A percentile compares a stretch with the other conserved stretches of the same genome.
Evolutionary conservation across 106 monocot genomes (phyloP).

Genomic region (Posidonia australis): DNA sequence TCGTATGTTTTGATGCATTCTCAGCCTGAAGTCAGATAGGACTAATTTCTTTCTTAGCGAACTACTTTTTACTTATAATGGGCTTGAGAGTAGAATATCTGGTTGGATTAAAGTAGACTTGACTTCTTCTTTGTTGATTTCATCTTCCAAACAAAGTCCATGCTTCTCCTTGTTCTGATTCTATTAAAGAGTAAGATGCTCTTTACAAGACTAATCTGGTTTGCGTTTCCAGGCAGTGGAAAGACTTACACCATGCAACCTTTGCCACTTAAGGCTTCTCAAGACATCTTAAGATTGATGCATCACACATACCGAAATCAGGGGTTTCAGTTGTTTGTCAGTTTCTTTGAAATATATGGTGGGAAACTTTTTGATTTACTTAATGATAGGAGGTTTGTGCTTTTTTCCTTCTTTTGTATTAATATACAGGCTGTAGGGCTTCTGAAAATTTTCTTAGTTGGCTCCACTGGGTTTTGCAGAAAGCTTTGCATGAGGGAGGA

Average conservation of each 20-base stretch:
- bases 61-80: no score
- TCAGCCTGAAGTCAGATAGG: no score
- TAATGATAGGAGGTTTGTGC: conserved; percentile 72
- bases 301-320: conserved; percentile 69
- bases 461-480: conserved; percentile 28
- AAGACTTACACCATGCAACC: conserved; percentile 99
- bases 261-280: conserved; percentile 83
- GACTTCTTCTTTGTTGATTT: neutral
- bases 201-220: neutral
- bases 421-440: neutral
- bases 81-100: no score
- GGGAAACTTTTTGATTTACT: conserved; percentile 95
- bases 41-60: no score
- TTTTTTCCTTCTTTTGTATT: neutral
- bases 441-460: neutral
- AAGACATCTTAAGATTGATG: conserved; percentile 84
- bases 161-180: neutral
- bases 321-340: conserved; percentile 81
- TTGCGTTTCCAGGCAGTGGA: conserved; percentile 66
- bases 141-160: neutral
- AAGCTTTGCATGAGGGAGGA: conserved; percentile 99
- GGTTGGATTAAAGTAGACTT: no score
- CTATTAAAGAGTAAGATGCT: neutral
- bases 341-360: conserved; percentile 99
- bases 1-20: no score